Evolutionary conservation across 2,329 filamentous ascomycete species (phyloP).

Genomic region (Ceratocystis variospora): DNA sequence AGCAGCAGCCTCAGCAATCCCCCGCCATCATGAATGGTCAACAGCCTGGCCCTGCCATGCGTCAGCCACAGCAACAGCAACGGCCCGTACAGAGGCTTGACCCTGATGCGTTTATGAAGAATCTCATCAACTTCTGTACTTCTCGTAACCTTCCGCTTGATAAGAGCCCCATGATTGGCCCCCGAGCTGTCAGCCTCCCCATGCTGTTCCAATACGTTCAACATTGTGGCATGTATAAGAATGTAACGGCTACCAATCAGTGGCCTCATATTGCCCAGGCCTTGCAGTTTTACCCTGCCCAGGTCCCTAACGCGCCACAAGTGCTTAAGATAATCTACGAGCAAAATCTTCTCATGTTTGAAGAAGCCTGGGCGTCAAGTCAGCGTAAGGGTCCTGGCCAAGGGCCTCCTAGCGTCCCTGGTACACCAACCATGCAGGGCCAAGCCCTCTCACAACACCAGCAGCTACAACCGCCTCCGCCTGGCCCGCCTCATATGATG

Average conservation of each 20-base stretch:
- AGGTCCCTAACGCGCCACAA: conserved; percentile 51
- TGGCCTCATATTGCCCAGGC: conserved; percentile 62
- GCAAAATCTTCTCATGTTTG: conserved; percentile 61
- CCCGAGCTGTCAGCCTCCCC: conserved; percentile 60
- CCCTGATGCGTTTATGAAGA: conserved; percentile 61
- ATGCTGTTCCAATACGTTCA: conserved; percentile 62
- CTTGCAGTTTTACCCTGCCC: conserved; percentile 47
- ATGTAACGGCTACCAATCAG: conserved; percentile 51
- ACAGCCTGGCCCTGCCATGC: conserved; percentile 29
- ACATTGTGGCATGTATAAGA: conserved; percentile 65
- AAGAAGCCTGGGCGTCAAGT: conserved; percentile 50
- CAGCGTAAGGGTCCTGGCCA: conserved; percentile 29
- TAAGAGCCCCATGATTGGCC: conserved; percentile 56
- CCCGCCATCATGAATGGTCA: conserved; percentile 12
- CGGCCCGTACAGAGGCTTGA: conserved; percentile 33
- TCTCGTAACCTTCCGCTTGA: conserved; percentile 61
- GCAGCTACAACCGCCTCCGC: conserved; percentile 26
- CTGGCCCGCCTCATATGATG: conserved; percentile 29
- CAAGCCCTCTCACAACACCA: conserved; percentile 24
- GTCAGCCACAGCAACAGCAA: conserved; percentile 39
- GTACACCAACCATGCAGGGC: conserved; percentile 25
- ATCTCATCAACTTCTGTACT: conserved; percentile 63
- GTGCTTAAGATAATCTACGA: conserved; percentile 65
- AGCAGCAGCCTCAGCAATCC: conserved; percentile 12
- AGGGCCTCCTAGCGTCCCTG: conserved; percentile 9